phyloP scores from a whole-genome alignment of 2,329 filamentous ascomycete species.

The Nemania abortiva region DNA sequence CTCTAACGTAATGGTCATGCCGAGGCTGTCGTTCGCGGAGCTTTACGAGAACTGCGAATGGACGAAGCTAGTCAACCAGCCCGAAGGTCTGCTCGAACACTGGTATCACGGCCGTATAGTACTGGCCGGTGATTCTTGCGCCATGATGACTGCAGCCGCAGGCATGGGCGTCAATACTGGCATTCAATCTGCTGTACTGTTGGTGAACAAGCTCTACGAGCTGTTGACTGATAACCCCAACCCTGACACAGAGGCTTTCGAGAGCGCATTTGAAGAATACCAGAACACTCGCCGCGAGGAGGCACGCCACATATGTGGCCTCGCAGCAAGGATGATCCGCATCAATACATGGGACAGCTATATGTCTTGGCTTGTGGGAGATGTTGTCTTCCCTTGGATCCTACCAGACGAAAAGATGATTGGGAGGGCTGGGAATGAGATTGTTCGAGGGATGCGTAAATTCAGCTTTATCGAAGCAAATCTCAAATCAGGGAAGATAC shows the following conservation, averaged over 20 bases:
- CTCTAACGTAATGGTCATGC: slow-evolving; percentile 37
- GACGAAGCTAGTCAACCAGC: slow-evolving; percentile 34
- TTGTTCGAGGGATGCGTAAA: slow-evolving; percentile 23
- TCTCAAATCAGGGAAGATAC: slow-evolving; percentile 33
- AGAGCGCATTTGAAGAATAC: slow-evolving; percentile 32
- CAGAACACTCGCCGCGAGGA: slow-evolving; percentile 33
- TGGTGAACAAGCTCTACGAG: slow-evolving; percentile 36
- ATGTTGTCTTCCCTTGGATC: slow-evolving; percentile 29
- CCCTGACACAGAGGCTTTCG: slow-evolving; percentile 20
- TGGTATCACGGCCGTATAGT: slow-evolving; percentile 36
- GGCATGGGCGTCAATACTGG: slow-evolving; percentile 38
- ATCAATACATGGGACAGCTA: slow-evolving; percentile 38
- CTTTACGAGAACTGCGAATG: slow-evolving; percentile 34
- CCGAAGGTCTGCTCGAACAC: slow-evolving; percentile 31
- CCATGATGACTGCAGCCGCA: slow-evolving; percentile 35
- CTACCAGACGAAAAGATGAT: slow-evolving; percentile 17
- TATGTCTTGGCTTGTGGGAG: slow-evolving; percentile 30
- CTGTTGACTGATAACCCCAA: not conserved
- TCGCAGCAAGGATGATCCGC: slow-evolving; percentile 31
- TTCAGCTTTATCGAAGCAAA: slow-evolving; percentile 31
- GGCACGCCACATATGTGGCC: slow-evolving; percentile 15
- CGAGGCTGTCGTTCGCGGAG: slow-evolving; percentile 29
- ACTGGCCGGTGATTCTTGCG: slow-evolving; percentile 33
- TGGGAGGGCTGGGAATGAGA: not conserved
- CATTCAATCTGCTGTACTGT: slow-evolving; percentile 30